These are phyloP conservation scores for Colletotrichum chlorophyti DNA, from an alignment of 2,329 filamentous ascomycete genomes.

Conservation along the genomic window DNA sequence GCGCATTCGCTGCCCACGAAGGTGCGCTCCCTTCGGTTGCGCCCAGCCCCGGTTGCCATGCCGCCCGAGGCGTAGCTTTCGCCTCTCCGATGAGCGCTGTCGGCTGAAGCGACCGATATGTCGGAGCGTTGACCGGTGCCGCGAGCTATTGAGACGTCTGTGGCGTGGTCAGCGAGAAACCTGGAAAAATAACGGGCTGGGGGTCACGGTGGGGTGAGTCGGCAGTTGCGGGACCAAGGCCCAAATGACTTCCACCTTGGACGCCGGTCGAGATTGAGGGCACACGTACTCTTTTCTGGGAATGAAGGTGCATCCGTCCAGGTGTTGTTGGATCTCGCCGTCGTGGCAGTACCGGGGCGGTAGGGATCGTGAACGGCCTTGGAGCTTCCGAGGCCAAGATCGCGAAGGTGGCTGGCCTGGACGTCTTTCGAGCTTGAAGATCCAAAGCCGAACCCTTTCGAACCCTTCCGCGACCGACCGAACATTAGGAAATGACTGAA, in stretches of 20 bases:
- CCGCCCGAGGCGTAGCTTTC: slow-evolving; percentile 36
- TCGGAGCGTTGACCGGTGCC: slow-evolving; percentile 37
- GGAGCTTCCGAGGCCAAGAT: slow-evolving; percentile 27
- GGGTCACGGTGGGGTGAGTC: too few relatives aligned
- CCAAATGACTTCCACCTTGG: neutral
- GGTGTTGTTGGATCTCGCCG: slow-evolving; percentile 18
- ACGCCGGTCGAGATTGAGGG: neutral
- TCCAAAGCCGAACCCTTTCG: slow-evolving; percentile 28
- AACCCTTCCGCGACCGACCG: slow-evolving; percentile 25
- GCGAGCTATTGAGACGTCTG: slow-evolving; percentile 37
- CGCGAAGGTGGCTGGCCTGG: slow-evolving; percentile 22
- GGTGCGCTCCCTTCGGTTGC: slow-evolving; percentile 86
- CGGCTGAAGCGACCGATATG: slow-evolving; percentile 41
- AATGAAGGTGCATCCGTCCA: slow-evolving; percentile 40
- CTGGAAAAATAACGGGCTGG: too few relatives aligned
- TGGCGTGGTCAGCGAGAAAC: slow-evolving; percentile 12
- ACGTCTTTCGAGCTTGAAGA: slow-evolving; percentile 22
- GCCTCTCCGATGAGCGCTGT: slow-evolving; percentile 46
- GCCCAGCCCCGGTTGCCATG: slow-evolving; percentile 64
- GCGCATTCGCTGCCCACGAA: slow-evolving; percentile 95
- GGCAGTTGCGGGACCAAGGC: neutral
- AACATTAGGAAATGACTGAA: slow-evolving; percentile 22
- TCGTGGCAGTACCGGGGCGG: slow-evolving; percentile 26
- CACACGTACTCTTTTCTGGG: slow-evolving; percentile 49
- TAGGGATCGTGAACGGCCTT: slow-evolving; percentile 25